phyloP scores from a whole-genome alignment of 306 rosid genomes.

The Sicyos baderoa region DNA sequence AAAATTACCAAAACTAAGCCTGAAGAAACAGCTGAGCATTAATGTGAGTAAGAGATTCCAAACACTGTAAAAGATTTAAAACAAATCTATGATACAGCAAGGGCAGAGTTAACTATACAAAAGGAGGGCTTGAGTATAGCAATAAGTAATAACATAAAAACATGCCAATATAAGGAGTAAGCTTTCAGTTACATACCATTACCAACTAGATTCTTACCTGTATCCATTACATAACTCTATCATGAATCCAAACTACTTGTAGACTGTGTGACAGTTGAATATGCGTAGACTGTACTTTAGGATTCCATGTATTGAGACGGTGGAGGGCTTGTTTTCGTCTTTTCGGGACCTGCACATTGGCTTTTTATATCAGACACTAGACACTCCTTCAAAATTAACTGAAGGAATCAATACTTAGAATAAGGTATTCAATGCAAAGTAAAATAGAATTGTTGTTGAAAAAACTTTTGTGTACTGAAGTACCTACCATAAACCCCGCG shows the following conservation, averaged over 20 bases:
- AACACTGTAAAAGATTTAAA: constrained; percentile 1
- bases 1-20: constrained; percentile 4
- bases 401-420: not conserved
- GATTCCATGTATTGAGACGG: constrained; percentile 83
- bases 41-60: not conserved
- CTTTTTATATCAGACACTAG: constrained; percentile 21
- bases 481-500: constrained; percentile 63
- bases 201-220: constrained; percentile 3
- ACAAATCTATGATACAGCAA: constrained; percentile 9
- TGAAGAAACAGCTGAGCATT: not conserved
- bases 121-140: not conserved
- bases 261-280: not conserved
- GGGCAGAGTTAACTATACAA: constrained; percentile 6
- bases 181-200: not conserved
- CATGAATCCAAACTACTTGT: not conserved
- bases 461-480: not conserved
- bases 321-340: constrained; percentile 86
- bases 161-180: not conserved
- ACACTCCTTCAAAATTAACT: not conserved
- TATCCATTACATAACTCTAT: constrained; percentile 14
- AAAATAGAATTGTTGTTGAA: not conserved
- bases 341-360: constrained; percentile 53
- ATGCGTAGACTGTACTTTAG: constrained; percentile 26
- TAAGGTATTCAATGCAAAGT: not conserved
- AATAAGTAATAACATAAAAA: not conserved